Evolutionary conservation across 495 filamentous ascomycete genomes (phyloP), one percentile per base, ranked within the genome.

Genomic region (Pseudoneurospora amorphoporcata): DNA sequence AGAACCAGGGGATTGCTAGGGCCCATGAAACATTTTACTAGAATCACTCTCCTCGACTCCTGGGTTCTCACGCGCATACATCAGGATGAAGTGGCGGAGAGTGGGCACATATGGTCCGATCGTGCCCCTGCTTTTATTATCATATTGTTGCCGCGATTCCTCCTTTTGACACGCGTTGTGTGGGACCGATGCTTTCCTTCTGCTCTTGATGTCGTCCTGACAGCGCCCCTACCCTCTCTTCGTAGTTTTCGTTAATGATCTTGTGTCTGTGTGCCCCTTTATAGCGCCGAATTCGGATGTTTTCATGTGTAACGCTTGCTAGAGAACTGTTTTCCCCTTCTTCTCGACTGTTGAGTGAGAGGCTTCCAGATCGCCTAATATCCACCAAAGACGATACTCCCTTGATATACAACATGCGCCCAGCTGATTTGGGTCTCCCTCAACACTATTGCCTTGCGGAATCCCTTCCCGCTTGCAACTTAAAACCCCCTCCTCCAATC

Each of bases 401-500:
- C 53, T 61, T 35, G 29, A 12, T 65, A 65, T 65, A 12, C 53
- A 65, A 17, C 3, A 65, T 8, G 14, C 3, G 3, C 32, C 6
- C 8, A 1, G 29, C 29, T 4, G 32, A 35, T 17, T 32, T 2
- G 3, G 53, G 2, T 23, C 23, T 16, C 1, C 0, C 2, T 2
- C 53, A 65, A 16, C 12, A 23, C 12, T 12, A 5, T 35, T 61
- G 53, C 6, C 14, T 12, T 61, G 16, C 12, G 5, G 3, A 61
- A 6, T 29, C 23, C 14, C 8, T 29, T 16, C 3, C 53, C 29
- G 16, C 10, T 2, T 61, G 23, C 5, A 61, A 32, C 23, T 61
- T 23, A 61, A 35, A 65, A 35, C 0, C 88, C 88, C 72, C 88
- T 82, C 77, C 87, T 84, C 88, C 88, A 90, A 76, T 88, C 88